Evolutionary conservation across 140 eudicot species (phyloP).

Genomic region (Bidens hawaiensis): DNA sequence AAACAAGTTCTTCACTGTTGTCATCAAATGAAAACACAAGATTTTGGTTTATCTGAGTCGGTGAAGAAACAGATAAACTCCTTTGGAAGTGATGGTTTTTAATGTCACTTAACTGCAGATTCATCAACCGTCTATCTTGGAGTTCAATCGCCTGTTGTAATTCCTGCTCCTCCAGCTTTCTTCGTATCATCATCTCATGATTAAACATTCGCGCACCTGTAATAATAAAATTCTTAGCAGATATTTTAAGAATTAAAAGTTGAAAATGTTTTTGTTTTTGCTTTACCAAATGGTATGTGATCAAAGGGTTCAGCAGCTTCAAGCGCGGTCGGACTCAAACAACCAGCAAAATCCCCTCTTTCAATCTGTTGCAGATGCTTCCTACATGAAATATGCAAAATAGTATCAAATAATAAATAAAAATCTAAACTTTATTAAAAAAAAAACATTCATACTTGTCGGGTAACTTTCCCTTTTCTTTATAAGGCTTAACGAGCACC

Average conservation of each 20-base stretch:
- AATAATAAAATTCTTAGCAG: not conserved
- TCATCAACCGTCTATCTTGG: conserved; percentile 74
- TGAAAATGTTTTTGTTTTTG: not conserved
- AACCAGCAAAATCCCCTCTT: conserved; percentile 57
- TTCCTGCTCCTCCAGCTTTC: conserved; percentile 72
- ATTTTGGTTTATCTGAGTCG: conserved; percentile 28
- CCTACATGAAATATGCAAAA: conserved; percentile 35
- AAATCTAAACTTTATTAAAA: not conserved
- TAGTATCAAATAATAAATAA: not conserved
- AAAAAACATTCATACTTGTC: conserved; percentile 49
- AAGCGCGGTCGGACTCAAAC: conserved; percentile 68
- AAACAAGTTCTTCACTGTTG: conserved; percentile 26
- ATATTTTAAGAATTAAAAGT: not conserved
- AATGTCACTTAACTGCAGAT: conserved; percentile 58
- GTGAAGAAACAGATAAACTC: conserved; percentile 35
- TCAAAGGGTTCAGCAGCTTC: conserved; percentile 75
- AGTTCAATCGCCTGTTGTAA: conserved; percentile 72
- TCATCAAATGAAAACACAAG: conserved; percentile 19
- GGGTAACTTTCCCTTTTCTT: conserved; percentile 91
- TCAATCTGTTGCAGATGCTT: conserved; percentile 79
- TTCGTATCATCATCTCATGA: conserved; percentile 65
- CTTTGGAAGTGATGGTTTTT: conserved; percentile 47
- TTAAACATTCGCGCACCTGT: conserved; percentile 65
- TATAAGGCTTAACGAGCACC: conserved; percentile 95
- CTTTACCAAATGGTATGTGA: conserved; percentile 59